Evolutionary conservation across 768 basidiomycete species (phyloP), one percentile per base, ranked within the genome.

Genomic region (Lactarius pseudohatsudake): DNA sequence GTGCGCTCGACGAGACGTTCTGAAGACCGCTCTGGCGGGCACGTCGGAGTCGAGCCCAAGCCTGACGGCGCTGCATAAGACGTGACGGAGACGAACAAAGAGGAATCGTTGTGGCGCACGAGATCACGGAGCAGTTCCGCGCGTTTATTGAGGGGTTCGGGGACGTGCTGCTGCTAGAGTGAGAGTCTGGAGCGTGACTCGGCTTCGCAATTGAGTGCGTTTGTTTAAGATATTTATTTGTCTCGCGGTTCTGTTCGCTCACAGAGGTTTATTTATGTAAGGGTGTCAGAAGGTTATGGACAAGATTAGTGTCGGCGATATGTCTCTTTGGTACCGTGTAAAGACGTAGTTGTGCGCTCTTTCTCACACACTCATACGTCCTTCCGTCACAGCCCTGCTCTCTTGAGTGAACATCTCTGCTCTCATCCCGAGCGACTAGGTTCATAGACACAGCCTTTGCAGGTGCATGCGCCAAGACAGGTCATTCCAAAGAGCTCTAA

Each of bases 381-480:
- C 32, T 6, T 32, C 7, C 83, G 95, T 43, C 81, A 84, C 65
- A 87, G 89, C 69, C 92, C 92, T 0, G 81, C 86, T 38, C 81
- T 91, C 34, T 36, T 1, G 34, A 36, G 34, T 57, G 92, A 98
- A 45, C 6, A 43, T 1, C 43, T 10, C 8, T 0, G 43, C 43
- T 45, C 43, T 45, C 43, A 45, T 20, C 85, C 94, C 66, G 13
- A 97, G 71, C 91, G 96, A 74, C 93, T 96, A 75, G 94, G 94
- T 76, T 84, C 98, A 66, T 84, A 90, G 69, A 32, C 32, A 94
- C 96, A 11, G 81, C 90, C 59, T 83, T 98, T 38, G 90, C 97
- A 74, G 92, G 96, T 74, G 92, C 94, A 0, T 98, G 94, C 74
- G 90, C 96, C 85, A 32, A 94, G 43, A 94, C 94, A 72, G 92